Evolutionary conservation across 768 basidiomycete genomes (phyloP), one percentile per base, ranked within the genome.

Genomic region (Roridomyces roridus): DNA sequence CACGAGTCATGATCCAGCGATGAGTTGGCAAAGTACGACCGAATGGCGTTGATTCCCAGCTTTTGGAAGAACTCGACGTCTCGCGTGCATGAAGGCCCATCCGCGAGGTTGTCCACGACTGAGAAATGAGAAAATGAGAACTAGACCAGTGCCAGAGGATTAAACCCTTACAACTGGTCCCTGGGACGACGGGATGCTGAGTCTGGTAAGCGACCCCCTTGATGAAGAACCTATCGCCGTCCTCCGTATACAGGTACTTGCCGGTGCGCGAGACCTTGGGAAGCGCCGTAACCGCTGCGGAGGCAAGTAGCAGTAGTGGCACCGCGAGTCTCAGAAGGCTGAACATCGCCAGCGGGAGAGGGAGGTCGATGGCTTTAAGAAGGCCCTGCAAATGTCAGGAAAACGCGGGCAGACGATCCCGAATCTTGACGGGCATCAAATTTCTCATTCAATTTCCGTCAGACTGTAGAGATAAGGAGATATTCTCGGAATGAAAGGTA

Each of bases 1-100:
- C 95, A 98, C 1, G 74, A 74, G 69, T 95, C 93, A 60, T 98
- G 95, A 72, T 96, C 89, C 53, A 88, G 73, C 29, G 87, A 80
- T 0, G 92, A 83, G 68, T 95, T 83, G 59, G 96, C 94, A 54
- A 88, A 91, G 79, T 97, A 97, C 2, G 88, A 88, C 51, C 94
- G 88, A 45, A 97, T 78, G 36, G 88, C 77, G 68, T 96, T 97
- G 67, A 96, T 84, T 10, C 84, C 82, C 18, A 96, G 84, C 52
- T 89, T 74, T 67, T 87, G 78, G 40, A 97, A 79, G 70, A 83
- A 87, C 1, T 91, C 89, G 20, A 95, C 64, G 71, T 97, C 95
- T 46, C 95, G 86, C 17, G 79, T 70, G 70, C 95, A 97, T 26
- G 82, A 85, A 35, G 78, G 72, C 21, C 77, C 72, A 42, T 89